These are phyloP conservation scores for Nemania diffusa DNA, from an alignment of 2,329 filamentous ascomycete species.

Conservation along the genomic window DNA sequence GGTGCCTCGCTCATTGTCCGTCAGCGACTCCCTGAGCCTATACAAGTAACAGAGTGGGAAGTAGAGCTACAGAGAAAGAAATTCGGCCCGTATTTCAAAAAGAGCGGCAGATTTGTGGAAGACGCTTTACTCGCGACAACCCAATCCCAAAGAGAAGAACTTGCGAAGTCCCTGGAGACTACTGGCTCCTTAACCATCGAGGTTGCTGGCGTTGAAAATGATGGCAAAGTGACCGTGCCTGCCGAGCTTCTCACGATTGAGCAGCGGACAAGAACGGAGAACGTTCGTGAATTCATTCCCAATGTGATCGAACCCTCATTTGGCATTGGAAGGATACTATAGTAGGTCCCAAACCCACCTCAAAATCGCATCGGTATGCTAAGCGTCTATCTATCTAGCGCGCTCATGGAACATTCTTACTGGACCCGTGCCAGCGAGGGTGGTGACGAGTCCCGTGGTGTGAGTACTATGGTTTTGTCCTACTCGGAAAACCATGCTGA, in stretches of 20 bases:
- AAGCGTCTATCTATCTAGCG: constrained; percentile 48
- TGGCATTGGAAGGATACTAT: constrained; percentile 94
- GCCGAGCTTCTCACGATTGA: constrained; percentile 86
- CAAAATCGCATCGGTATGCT: constrained; percentile 6
- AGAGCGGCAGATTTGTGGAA: constrained; percentile 88
- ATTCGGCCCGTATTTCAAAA: constrained; percentile 95
- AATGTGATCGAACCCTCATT: constrained; percentile 99
- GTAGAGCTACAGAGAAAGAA: constrained; percentile 93
- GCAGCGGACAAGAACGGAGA: constrained; percentile 83
- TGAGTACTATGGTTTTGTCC: constrained; percentile 61
- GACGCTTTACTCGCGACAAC: constrained; percentile 77
- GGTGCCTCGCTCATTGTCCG: constrained; percentile 86
- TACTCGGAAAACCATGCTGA: neutral
- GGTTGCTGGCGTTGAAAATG: constrained; percentile 70
- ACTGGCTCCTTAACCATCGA: constrained; percentile 81
- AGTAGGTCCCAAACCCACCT: constrained; percentile 50
- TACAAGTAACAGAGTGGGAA: constrained; percentile 86
- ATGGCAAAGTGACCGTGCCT: constrained; percentile 77
- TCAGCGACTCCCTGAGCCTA: constrained; percentile 80
- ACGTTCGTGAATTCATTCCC: constrained; percentile 89
- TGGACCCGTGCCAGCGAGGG: constrained; percentile 78
- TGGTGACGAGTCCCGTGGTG: constrained; percentile 84
- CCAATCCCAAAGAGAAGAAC: constrained; percentile 83
- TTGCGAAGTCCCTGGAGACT: constrained; percentile 76
- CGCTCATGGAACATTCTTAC: constrained; percentile 92